Evolutionary conservation across 163 green algal species (phyloP), one percentile per base, ranked within the genome.

Genomic region (Botryococcus braunii): DNA sequence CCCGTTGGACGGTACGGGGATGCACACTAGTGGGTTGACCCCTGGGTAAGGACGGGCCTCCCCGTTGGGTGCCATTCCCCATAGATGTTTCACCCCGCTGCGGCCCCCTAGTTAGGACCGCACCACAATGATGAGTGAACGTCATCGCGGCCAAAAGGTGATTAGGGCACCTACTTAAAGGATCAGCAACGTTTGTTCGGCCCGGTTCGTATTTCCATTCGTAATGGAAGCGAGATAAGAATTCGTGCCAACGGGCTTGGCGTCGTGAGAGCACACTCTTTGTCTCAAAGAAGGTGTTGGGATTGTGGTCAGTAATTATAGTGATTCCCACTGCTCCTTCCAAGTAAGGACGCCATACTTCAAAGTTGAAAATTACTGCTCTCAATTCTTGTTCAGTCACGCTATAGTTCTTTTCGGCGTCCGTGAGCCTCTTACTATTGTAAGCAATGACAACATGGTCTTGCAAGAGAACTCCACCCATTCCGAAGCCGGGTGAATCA

Each of bases 401-500:
- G 0, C 65, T 68, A 46, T 84, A 85, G 47, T 77, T 77, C 3
- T 0, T 21, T 59, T 85, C 70, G 38, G 73, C 50, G 29, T 39
- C 23, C 36, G 2, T 68, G 1, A 73, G 38, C 52, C 62, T 72
- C 3, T 17, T 38, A 39, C 55, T 31, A 25, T 70, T 48, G 70
- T 74, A 86, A 1, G 82, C 79, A 40, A 83, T 65, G 1, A 70
- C 71, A 29, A 41, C 65, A 3, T 58, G 63, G 29, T 81, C 65
- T 70, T 89, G 80, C 66, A 83, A 64, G 4, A 86, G 68, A 0
- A 83, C 75, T 39, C 72, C 83, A 61, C 77, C 77, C 67, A 80
- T 71, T 23, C 75, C 79, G 55, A 70, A 56, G 5, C 74, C 66
- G n/a, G n/a, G n/a, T n/a, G n/a, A n/a, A n/a, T n/a, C n/a, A n/a